These are phyloP conservation scores for Boletus semigastroideus DNA, from an alignment of 1,284 basidiomycete genomes.

Conservation along the genomic window DNA sequence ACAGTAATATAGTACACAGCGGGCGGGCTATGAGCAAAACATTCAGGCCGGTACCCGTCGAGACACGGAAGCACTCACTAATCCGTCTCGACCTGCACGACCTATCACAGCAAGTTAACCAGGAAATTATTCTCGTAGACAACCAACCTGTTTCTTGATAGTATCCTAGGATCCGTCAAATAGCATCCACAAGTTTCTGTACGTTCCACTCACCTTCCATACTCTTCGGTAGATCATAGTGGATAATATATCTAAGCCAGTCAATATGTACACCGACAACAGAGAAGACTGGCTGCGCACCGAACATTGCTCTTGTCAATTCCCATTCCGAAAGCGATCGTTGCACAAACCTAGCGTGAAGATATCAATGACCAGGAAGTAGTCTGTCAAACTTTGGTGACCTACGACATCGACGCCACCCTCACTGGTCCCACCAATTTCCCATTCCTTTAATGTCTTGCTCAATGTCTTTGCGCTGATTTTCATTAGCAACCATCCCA, in stretches of 20 bases:
- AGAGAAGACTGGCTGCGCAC: constrained; percentile 37
- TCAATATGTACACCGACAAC: constrained; percentile 1
- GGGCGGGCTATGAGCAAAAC: constrained; percentile 55
- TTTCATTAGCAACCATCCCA: not conserved
- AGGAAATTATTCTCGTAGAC: constrained; percentile 3
- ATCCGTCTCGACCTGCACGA: constrained; percentile 81
- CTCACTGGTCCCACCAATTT: constrained; percentile 47
- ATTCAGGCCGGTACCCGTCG: not conserved
- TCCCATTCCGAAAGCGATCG: constrained; percentile 86
- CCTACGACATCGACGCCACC: constrained; percentile 61
- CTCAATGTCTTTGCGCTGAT: constrained; percentile 51
- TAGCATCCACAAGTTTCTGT: not conserved
- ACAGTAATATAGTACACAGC: constrained; percentile 85
- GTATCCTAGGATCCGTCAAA: constrained; percentile 52
- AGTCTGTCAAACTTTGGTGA: not conserved
- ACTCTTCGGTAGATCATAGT: constrained; percentile 80
- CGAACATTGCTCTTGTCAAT: constrained; percentile 85
- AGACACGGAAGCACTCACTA: constrained; percentile 43
- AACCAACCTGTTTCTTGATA: constrained; percentile 82
- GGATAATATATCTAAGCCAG: constrained; percentile 64
- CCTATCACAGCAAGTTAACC: constrained; percentile 39
- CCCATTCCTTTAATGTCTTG: constrained; percentile 65
- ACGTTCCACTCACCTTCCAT: constrained; percentile 67
- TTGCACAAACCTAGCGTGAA: constrained; percentile 54
- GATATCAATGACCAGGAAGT: not conserved